These are phyloP conservation scores for Arachnopeziza araneosa DNA, from an alignment of 2,329 filamentous ascomycete species.

Conservation along the genomic window DNA sequence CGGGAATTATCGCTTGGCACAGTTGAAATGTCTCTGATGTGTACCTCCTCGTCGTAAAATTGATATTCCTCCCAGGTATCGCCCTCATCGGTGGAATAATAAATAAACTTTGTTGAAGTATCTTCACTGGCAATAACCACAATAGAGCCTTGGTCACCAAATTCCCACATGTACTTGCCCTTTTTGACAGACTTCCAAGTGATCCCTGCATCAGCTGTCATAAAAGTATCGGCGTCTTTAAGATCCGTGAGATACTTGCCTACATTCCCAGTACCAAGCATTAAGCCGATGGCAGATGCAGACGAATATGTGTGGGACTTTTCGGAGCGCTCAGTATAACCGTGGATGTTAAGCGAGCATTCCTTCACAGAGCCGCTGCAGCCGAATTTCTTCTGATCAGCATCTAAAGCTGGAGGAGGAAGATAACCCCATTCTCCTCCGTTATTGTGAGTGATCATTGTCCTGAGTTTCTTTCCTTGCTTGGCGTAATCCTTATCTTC, in stretches of 20 bases:
- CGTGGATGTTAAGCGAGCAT: conserved; percentile 88
- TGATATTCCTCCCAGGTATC: conserved; percentile 68
- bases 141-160: conserved; percentile 90
- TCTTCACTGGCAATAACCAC: conserved; percentile 78
- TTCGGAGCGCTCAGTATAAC: conserved; percentile 86
- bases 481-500: conserved; percentile 49
- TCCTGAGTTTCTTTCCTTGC: conserved; percentile 73
- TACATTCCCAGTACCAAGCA: conserved; percentile 90
- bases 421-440: conserved; percentile 81
- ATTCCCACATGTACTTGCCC: conserved; percentile 88
- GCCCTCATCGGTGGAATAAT: conserved; percentile 79
- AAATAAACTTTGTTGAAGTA: conserved; percentile 60
- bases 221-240: conserved; percentile 73
- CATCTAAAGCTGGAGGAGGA: conserved; percentile 63
- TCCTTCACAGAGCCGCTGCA: conserved; percentile 61
- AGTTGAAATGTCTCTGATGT: conserved; percentile 77
- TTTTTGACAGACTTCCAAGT: conserved; percentile 82
- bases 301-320: conserved; percentile 83
- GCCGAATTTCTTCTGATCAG: conserved; percentile 63
- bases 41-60: conserved; percentile 67
- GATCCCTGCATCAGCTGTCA: conserved; percentile 86
- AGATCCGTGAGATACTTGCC: conserved; percentile 46
- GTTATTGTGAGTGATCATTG: conserved; percentile 94
- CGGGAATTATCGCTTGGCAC: conserved; percentile 82
- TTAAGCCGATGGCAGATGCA: conserved; percentile 78